Conservation (phyloP, 495 filamentous ascomycete species). For the Talaromyces ruber region DNA sequence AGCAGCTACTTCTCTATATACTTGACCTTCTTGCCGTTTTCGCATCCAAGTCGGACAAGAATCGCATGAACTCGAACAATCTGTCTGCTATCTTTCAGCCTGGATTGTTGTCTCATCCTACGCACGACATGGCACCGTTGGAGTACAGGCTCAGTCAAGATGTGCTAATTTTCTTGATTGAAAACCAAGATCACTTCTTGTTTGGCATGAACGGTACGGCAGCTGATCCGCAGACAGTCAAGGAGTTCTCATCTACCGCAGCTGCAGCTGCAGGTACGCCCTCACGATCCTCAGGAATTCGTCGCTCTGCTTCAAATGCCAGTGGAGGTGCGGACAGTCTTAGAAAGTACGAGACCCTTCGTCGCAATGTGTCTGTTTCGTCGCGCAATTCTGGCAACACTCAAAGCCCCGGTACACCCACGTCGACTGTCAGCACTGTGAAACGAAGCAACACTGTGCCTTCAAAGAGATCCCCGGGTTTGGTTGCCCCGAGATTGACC, state of each 20-base stretch:
- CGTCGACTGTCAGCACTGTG: slow-evolving; percentile 55
- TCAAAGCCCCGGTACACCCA: slow-evolving; percentile 65
- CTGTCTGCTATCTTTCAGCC: slow-evolving; percentile 98
- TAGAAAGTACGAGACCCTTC: slow-evolving; percentile 59
- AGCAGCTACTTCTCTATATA: slow-evolving; percentile 92
- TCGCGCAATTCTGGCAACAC: slow-evolving; percentile 61
- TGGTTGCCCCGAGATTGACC: slow-evolving; percentile 49
- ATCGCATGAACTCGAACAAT: slow-evolving; percentile 92
- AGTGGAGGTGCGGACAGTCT: slow-evolving; percentile 83
- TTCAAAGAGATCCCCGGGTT: slow-evolving; percentile 77
- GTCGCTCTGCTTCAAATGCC: slow-evolving; percentile 74
- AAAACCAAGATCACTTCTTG: slow-evolving; percentile 86
- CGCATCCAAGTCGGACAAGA: slow-evolving; percentile 92
- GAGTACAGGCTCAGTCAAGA: slow-evolving; percentile 95
- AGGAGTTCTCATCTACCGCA: slow-evolving; percentile 64
- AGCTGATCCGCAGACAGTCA: slow-evolving; percentile 78
- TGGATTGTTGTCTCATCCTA: slow-evolving; percentile 86
- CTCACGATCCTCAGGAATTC: slow-evolving; percentile 46
- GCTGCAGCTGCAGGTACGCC: slow-evolving; percentile 46
- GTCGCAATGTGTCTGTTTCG: slow-evolving; percentile 75
- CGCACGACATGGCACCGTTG: slow-evolving; percentile 87
- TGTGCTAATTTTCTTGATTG: slow-evolving; percentile 95
- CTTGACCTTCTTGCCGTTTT: slow-evolving; percentile 97
- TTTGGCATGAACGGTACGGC: slow-evolving; percentile 93
- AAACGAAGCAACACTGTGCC: slow-evolving; percentile 91